phyloP scores from a whole-genome alignment of 106 monocot species.

The Dactylorhiza incarnata region DNA sequence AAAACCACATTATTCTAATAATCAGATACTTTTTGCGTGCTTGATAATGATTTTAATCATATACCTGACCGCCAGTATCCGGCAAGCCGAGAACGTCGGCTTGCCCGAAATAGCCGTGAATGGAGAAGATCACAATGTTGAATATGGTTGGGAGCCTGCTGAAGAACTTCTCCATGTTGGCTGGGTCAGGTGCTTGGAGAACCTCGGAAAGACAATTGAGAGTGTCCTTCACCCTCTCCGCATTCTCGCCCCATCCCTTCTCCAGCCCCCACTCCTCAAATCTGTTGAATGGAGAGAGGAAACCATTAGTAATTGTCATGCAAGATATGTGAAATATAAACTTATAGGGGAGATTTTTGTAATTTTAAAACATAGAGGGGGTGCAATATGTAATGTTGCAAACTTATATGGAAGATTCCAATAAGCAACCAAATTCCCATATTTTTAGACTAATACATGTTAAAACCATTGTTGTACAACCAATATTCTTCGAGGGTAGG shows the following conservation, averaged over 20 bases:
- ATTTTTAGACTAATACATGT: no score
- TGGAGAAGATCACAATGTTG: constrained; percentile 80
- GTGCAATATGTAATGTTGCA: no score
- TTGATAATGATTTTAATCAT: neutral
- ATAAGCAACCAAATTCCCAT: no score
- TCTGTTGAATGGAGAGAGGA: constrained; percentile 18
- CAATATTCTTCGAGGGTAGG: no score
- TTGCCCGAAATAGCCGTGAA: constrained; percentile 94
- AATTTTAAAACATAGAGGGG: no score
- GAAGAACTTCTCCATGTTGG: constrained; percentile 79
- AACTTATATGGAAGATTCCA: no score
- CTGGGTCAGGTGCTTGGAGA: constrained; percentile 81
- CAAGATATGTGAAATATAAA: no score
- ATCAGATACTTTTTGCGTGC: no score
- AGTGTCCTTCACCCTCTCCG: constrained; percentile 66
- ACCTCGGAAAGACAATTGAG: constrained; percentile 74
- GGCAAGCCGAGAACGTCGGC: constrained; percentile 93
- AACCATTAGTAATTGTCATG: neutral
- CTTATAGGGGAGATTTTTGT: no score
- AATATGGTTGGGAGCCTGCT: constrained; percentile 62
- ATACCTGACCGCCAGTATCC: constrained; percentile 95
- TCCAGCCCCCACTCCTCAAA: constrained; percentile 88
- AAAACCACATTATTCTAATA: neutral
- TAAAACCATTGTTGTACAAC: no score
- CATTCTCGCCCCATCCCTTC: constrained; percentile 94